These are phyloP conservation scores for Xylaria curta DNA, from an alignment of 495 filamentous ascomycete species.

Conservation along the genomic window DNA sequence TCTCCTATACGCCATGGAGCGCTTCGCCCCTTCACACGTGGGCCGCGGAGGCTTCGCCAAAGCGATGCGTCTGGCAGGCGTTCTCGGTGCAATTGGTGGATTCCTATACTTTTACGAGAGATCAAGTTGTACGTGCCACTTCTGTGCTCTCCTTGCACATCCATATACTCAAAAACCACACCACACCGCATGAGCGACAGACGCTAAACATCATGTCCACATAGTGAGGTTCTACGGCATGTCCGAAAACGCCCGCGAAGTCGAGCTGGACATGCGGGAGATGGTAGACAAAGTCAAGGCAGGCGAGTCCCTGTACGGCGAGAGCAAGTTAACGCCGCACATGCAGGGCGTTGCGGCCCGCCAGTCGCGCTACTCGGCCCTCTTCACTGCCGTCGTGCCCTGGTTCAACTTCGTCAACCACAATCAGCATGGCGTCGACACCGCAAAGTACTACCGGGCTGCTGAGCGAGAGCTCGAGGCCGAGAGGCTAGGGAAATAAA, in stretches of 20 bases:
- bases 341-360: conserved; percentile 92
- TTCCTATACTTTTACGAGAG: conserved; percentile 81
- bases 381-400: conserved; percentile 82
- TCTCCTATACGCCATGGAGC: conserved; percentile 79
- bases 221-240: conserved; percentile 92
- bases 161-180: too few species aligned
- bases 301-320: conserved; percentile 90
- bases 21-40: conserved; percentile 78
- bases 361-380: conserved; percentile 87
- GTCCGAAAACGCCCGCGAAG: conserved; percentile 86
- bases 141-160: too few species aligned
- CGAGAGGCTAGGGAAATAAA: conserved; percentile 57
- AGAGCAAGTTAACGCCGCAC: conserved; percentile 75
- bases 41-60: conserved; percentile 79
- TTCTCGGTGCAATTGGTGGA: conserved; percentile 74
- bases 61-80: conserved; percentile 77
- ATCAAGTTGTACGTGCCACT: conserved; percentile 60
- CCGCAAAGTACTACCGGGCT: conserved; percentile 95
- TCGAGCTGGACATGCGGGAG: conserved; percentile 96
- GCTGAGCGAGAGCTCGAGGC: conserved; percentile 94
- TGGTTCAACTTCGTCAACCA: conserved; percentile 99
- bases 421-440: conserved; percentile 95
- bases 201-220: neutral
- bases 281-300: conserved; percentile 95
- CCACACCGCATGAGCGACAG: too few species aligned